Evolutionary conservation across 2,329 filamentous ascomycete species (phyloP), one percentile per base, ranked within the genome.

Genomic region (Elsinoe perseae): DNA sequence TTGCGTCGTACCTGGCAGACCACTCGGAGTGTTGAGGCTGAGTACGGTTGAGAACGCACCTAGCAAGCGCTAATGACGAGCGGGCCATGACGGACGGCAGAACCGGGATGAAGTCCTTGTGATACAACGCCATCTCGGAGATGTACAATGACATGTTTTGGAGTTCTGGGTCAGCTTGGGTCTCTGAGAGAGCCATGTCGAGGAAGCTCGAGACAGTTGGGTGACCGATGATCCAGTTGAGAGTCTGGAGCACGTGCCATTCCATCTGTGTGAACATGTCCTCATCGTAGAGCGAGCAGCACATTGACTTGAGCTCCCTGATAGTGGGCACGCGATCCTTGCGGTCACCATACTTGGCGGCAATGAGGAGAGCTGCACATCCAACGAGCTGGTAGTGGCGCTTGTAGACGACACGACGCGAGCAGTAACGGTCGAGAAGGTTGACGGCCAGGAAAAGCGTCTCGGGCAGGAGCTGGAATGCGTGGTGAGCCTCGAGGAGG

Each of bases 231-330:
- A 86, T 84, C 93, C 93, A 98, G 70, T 95, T 89, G 58, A 98
- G 81, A 1, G 93, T 98, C 75, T 96, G 95, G 64, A 98, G 81
- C 34, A 98, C 92, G 72, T 98, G 93, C 91, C 95, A 97, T 76
- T 98, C 93, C 93, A 98, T 98, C 73, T 98, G 93, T 9, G 91
- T 92, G 75, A 98, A 98, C 93, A 98, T 98, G 75, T 95, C 92
- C 50, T 95, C 90, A 66, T 98, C 93, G 74, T 98, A 98, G 36
- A 97, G 81, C 34, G 88, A 91, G 75, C 93, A 97, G 80, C 93
- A 98, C 93, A 98, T 97, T 64, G 92, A 95, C 80, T 95, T 95
- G 62, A 98, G 79, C 71, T 98, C 93, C 69, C 89, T 85, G 69
- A 98, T 95, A 62, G 95, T 93, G 3, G 93, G 93, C n/a, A 98